Conservation (phyloP, 768 basidiomycete genomes). For the Polyporus arcularius region DNA sequence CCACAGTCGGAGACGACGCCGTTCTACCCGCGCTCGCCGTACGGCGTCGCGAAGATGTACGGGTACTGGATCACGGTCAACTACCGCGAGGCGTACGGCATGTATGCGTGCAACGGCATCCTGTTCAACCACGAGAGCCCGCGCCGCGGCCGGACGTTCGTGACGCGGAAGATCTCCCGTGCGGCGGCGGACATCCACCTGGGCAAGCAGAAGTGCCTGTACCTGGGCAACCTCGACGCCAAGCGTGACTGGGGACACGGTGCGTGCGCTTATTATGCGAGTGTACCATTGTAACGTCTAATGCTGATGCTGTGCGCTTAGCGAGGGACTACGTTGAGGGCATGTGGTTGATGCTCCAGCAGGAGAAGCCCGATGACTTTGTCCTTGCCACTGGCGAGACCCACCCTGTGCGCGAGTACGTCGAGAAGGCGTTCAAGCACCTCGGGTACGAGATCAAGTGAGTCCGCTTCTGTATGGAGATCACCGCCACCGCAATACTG, state of each 20-base stretch:
- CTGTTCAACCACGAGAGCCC: slow-evolving; percentile 99
- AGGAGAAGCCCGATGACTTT: slow-evolving; percentile 80
- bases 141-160: slow-evolving; percentile 90
- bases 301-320: slow-evolving; percentile 29
- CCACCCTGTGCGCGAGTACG: slow-evolving; percentile 90
- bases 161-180: slow-evolving; percentile 91
- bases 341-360: slow-evolving; percentile 98
- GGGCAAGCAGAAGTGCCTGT: slow-evolving; percentile 88
- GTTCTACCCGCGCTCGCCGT: slow-evolving; percentile 97
- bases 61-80: slow-evolving; percentile 91
- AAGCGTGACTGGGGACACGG: slow-evolving; percentile 98
- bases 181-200: slow-evolving; percentile 91
- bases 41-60: slow-evolving; percentile 94
- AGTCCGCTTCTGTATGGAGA: slow-evolving; percentile 19
- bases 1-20: slow-evolving; percentile 96
- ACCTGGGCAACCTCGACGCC: slow-evolving; percentile 93
- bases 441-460: slow-evolving; percentile 71
- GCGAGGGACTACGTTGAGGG: slow-evolving; percentile 93
- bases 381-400: slow-evolving; percentile 97
- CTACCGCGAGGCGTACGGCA: slow-evolving; percentile 93
- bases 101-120: slow-evolving; percentile 97
- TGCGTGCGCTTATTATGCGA: slow-evolving; percentile 34
- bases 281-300: not conserved
- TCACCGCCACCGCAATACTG: not conserved
- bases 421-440: slow-evolving; percentile 79